Conservation (phyloP, 305 asterid species). For the Solanum hybrid region DNA sequence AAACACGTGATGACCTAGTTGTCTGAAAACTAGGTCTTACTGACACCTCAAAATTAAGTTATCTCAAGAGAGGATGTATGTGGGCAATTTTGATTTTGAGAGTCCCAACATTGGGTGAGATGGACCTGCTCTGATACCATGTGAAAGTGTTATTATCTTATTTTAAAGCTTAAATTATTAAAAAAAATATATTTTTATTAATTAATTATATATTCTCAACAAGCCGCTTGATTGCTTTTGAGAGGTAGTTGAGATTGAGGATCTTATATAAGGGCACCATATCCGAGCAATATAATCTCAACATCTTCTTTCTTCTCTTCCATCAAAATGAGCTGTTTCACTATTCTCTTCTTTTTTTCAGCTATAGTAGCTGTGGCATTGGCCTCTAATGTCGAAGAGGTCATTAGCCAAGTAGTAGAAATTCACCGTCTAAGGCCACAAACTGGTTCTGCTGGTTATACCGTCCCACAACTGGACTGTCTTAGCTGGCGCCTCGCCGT, state of each 20-base stretch:
- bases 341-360: neutral
- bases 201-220: no score
- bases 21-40: no score
- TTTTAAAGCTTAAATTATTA: no score
- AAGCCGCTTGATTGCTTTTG: no score
- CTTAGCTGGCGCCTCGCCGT: slow-evolving; percentile 28
- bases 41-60: no score
- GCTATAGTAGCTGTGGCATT: neutral
- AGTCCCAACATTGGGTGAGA: no score
- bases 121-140: no score
- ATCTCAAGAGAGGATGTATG: no score
- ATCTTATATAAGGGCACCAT: neutral
- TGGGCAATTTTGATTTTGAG: no score
- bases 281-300: neutral
- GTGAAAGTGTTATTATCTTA: no score
- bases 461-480: slow-evolving; percentile 14
- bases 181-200: no score
- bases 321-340: neutral
- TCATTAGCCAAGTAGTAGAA: neutral
- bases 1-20: no score
- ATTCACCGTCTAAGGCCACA: slow-evolving; percentile 22
- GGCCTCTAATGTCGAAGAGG: neutral
- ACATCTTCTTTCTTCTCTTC: neutral
- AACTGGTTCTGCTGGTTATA: slow-evolving; percentile 7
- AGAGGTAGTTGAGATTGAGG: neutral